These are phyloP conservation scores for Bruguiera gymnorhiza DNA, from an alignment of 345 rosid species.

Conservation along the genomic window DNA sequence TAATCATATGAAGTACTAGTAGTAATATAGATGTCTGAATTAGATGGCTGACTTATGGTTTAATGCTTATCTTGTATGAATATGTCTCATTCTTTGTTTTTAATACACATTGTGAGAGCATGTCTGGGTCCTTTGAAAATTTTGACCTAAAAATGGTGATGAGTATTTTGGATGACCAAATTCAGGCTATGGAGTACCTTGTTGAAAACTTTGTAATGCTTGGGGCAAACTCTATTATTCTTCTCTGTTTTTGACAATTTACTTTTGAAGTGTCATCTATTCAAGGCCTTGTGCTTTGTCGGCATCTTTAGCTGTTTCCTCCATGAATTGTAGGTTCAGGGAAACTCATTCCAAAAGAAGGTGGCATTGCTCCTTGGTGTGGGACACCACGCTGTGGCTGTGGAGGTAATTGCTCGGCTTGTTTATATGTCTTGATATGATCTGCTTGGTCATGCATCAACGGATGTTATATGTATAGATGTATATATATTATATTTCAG, in stretches of 20 bases:
- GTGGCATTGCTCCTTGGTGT: constrained; percentile 79
- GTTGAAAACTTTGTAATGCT: neutral
- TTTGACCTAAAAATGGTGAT: neutral
- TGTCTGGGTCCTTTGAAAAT: neutral
- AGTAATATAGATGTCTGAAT: neutral
- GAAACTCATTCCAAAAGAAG: constrained; percentile 97
- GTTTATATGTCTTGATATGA: neutral
- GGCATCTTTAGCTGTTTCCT: constrained; percentile 11
- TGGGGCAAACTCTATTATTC: too few relatives aligned
- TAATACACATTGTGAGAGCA: too few relatives aligned
- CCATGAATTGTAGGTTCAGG: constrained; percentile 57
- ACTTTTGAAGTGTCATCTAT: neutral
- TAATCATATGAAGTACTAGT: too few relatives aligned
- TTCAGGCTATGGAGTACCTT: neutral
- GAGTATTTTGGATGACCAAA: neutral
- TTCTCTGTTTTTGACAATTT: neutral
- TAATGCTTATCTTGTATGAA: neutral
- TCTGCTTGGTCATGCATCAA: too few relatives aligned
- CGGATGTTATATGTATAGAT: too few relatives aligned
- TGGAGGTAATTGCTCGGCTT: constrained; percentile 56
- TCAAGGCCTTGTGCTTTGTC: neutral
- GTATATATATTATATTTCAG: too few relatives aligned
- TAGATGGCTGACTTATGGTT: neutral
- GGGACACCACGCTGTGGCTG: constrained; percentile 51
- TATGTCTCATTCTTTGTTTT: neutral